phyloP scores from a whole-genome alignment of 2,329 filamentous ascomycete genomes.

The Trichothecium roseum region DNA sequence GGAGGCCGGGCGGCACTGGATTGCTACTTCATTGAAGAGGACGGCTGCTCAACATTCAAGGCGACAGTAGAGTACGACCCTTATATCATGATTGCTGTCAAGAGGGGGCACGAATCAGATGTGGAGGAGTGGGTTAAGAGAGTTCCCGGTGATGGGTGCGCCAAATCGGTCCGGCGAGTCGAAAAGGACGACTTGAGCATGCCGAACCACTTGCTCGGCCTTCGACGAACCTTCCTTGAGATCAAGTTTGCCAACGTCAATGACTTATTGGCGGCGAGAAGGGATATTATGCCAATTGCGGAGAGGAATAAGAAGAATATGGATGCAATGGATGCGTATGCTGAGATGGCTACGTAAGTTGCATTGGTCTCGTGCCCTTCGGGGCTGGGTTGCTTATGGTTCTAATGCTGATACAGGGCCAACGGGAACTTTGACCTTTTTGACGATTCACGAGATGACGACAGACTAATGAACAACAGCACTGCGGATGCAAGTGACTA shows the following conservation, averaged over 20 bases:
- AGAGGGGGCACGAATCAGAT: slow-evolving; percentile 78
- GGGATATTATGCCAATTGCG: slow-evolving; percentile 77
- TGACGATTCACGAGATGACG: slow-evolving; percentile 74
- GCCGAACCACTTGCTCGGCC: slow-evolving; percentile 92
- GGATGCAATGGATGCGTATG: slow-evolving; percentile 96
- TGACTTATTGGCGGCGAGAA: slow-evolving; percentile 76
- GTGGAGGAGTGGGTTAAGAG: slow-evolving; percentile 91
- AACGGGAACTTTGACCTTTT: slow-evolving; percentile 89
- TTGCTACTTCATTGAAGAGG: slow-evolving; percentile 92
- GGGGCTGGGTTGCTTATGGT: neutral
- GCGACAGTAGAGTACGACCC: slow-evolving; percentile 93
- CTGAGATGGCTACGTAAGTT: slow-evolving; percentile 79
- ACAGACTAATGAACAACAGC: slow-evolving; percentile 64
- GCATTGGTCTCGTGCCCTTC: neutral
- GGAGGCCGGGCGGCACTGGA: slow-evolving; percentile 85
- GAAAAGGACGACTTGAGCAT: slow-evolving; percentile 91
- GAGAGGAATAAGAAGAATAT: slow-evolving; percentile 96
- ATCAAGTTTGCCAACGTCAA: slow-evolving; percentile 79
- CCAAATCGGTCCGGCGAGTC: slow-evolving; percentile 67
- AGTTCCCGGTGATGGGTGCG: slow-evolving; percentile 65
- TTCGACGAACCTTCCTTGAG: slow-evolving; percentile 79
- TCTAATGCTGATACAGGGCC: slow-evolving; percentile 33
- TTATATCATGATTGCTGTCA: slow-evolving; percentile 88
- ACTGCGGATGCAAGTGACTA: slow-evolving; percentile 95
- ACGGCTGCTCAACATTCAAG: slow-evolving; percentile 76